A percentile compares a stretch with the other conserved stretches of the same genome.
These are phyloP conservation scores for Nephelium lappaceum DNA, from an alignment of 345 rosid species.

Conservation along the genomic window DNA sequence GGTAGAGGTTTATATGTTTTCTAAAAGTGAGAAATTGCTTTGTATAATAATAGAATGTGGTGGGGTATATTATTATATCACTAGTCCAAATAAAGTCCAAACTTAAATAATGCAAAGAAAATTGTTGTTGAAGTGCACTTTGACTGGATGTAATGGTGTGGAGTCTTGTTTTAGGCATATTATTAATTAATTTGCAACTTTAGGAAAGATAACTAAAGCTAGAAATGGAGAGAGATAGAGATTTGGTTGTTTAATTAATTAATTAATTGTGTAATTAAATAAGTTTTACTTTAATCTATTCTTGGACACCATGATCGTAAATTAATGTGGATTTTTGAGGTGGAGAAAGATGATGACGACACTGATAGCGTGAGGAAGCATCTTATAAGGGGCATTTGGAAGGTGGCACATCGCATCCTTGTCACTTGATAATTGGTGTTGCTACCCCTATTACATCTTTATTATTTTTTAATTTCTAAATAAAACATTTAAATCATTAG, in stretches of 20 bases:
- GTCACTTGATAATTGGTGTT: slow-evolving; percentile 16
- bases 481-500: neutral
- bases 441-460: neutral
- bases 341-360: slow-evolving; percentile 33
- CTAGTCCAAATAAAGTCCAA: slow-evolving; percentile 9
- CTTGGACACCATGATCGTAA: slow-evolving; percentile 29
- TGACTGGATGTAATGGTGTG: slow-evolving; percentile 8
- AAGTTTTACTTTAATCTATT: slow-evolving; percentile 2
- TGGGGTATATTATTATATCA: slow-evolving; percentile 12
- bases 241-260: neutral
- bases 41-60: slow-evolving; percentile 4
- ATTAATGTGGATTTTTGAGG: slow-evolving; percentile 8
- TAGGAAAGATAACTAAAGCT: neutral
- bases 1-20: neutral
- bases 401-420: slow-evolving; percentile 24
- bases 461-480: neutral
- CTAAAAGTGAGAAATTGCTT: neutral
- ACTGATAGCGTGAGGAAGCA: slow-evolving; percentile 52
- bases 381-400: slow-evolving; percentile 27
- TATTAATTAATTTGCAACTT: neutral
- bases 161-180: neutral
- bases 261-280: neutral
- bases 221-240: neutral
- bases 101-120: slow-evolving; percentile 17
- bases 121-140: slow-evolving; percentile 29